Percentiles rank a stretch among this genome's conserved stretches.
Evolutionary conservation across 2,329 filamentous ascomycete species (phyloP).

Genomic region (Aspergillus puulaauensis): DNA sequence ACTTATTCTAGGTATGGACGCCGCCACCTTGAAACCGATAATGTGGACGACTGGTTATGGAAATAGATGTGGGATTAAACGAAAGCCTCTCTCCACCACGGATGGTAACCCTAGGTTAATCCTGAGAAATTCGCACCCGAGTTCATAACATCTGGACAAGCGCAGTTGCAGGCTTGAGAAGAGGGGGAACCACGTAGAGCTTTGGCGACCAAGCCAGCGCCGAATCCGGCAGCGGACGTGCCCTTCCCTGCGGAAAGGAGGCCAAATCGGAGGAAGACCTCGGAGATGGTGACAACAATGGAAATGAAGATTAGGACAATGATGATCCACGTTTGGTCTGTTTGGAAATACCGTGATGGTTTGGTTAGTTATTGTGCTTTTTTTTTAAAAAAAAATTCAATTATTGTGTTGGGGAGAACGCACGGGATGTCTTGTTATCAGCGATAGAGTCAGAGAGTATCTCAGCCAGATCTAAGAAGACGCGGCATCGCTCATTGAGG

Average conservation of each 20-base stretch:
- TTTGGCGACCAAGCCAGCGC: slow-evolving; percentile 17
- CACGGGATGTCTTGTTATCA: slow-evolving; percentile 87
- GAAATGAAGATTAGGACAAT: slow-evolving; percentile 89
- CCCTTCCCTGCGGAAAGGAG: slow-evolving; percentile 55
- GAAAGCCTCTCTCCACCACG: neutral
- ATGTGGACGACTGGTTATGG: neutral
- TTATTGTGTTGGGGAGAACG: slow-evolving; percentile 15
- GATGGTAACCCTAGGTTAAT: neutral
- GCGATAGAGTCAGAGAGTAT: slow-evolving; percentile 90
- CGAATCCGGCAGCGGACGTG: slow-evolving; percentile 16
- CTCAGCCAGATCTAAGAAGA: slow-evolving; percentile 94
- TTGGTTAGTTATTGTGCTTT: slow-evolving; percentile 49
- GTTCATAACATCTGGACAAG: slow-evolving; percentile 1
- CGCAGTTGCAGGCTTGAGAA: neutral
- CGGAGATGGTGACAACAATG: slow-evolving; percentile 85
- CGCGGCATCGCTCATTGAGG: slow-evolving; percentile 92
- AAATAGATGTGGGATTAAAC: neutral
- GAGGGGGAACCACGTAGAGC: slow-evolving; percentile 3
- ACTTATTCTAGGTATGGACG: neutral
- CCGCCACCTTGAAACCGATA: neutral
- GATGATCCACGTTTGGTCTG: slow-evolving; percentile 91
- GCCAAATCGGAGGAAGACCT: slow-evolving; percentile 82
- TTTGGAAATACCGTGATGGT: neutral
- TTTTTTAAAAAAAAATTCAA: slow-evolving; percentile 27
- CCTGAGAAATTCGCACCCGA: neutral